Conservation (phyloP, 2,329 filamentous ascomycete genomes). For the Aspergillus hortae region DNA sequence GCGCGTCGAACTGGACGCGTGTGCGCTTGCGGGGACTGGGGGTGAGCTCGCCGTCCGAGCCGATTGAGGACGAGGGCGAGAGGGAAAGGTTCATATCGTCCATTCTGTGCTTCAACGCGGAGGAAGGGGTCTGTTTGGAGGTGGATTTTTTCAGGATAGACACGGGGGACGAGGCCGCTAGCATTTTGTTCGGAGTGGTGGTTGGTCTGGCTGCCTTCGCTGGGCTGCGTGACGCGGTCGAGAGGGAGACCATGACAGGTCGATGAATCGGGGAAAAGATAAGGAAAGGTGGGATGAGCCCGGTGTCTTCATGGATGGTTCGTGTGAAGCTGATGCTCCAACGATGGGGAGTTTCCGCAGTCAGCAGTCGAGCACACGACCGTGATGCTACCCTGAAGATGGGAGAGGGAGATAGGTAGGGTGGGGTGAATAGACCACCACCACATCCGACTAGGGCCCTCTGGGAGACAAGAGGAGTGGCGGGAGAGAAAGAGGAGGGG, state of each 20-base stretch:
- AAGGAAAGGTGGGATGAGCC: constrained; percentile 3
- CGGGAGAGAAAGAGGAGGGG: background rate
- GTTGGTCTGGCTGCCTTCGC: constrained; percentile 22
- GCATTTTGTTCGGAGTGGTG: constrained; percentile 28
- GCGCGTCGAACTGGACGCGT: constrained; percentile 42
- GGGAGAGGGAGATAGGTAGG: too few relatives aligned
- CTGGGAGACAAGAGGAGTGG: background rate
- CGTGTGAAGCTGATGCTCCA: too few relatives aligned
- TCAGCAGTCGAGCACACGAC: constrained; percentile 10
- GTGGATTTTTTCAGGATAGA: constrained; percentile 37
- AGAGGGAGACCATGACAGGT: constrained; percentile 33
- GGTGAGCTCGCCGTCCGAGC: constrained; percentile 23
- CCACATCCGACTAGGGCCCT: background rate
- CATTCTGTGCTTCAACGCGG: constrained; percentile 36
- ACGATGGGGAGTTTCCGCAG: background rate
- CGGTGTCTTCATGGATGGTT: too few relatives aligned
- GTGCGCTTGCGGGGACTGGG: constrained; percentile 39
- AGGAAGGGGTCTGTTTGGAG: constrained; percentile 21
- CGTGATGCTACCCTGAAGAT: too few relatives aligned
- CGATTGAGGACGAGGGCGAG: constrained; percentile 27
- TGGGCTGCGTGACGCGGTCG: constrained; percentile 25
- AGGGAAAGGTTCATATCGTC: constrained; percentile 33
- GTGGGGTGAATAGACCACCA: too few relatives aligned
- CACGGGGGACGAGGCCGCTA: constrained; percentile 27
- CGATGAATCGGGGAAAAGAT: constrained; percentile 5